Evolutionary conservation across 23 red algal species (phyloP).

Genomic region (Gracilaria vermiculophylla): DNA sequence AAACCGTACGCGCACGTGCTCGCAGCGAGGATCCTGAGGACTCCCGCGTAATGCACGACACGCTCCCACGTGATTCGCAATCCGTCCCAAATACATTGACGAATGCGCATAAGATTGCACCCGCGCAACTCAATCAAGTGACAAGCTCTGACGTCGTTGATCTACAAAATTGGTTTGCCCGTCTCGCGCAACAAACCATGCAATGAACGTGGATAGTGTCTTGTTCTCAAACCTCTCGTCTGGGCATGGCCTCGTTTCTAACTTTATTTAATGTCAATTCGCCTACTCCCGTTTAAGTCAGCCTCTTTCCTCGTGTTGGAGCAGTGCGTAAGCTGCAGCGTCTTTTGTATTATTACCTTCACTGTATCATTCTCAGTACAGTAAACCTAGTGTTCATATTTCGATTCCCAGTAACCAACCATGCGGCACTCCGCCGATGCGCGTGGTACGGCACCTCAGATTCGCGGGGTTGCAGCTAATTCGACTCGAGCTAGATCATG

Average conservation of each 20-base stretch:
- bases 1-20: conserved; percentile 21
- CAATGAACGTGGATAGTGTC: not conserved
- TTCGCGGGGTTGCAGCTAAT: too few species aligned
- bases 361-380: not conserved
- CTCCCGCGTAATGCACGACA: not conserved
- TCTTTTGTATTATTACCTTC: not conserved
- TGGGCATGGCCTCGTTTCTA: not conserved
- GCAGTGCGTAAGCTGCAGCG: not conserved
- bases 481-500: too few species aligned
- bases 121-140: not conserved
- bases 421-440: too few species aligned
- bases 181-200: conserved; percentile 14
- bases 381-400: not conserved
- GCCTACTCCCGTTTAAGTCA: not conserved
- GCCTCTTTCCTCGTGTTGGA: not conserved
- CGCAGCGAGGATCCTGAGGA: not conserved
- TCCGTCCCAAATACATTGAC: conserved; percentile 6
- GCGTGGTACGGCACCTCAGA: too few species aligned
- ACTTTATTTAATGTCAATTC: not conserved
- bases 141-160: not conserved
- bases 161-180: conserved; percentile 28
- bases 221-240: not conserved
- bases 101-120: conserved; percentile 16
- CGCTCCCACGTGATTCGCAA: not conserved
- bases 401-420: not conserved